phyloP scores from a whole-genome alignment of 768 basidiomycete species.

The Pleurotus tuoliensis region DNA sequence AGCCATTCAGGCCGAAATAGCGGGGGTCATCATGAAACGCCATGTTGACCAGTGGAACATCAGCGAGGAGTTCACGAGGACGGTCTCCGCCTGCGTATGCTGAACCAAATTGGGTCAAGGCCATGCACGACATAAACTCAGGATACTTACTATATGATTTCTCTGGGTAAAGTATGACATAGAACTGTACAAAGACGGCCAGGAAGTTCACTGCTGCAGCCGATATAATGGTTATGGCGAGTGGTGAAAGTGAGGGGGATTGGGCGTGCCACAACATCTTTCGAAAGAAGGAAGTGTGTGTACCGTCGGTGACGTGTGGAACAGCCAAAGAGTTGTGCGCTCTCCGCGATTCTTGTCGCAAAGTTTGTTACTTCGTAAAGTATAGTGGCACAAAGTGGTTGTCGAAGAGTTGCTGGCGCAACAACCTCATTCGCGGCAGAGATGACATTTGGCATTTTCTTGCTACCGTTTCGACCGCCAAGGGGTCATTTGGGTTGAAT shows the following conservation, averaged over 20 bases:
- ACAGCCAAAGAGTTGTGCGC: not conserved
- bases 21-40: conserved; percentile 12
- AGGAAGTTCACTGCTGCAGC: not conserved
- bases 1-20: conserved; percentile 8
- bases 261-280: not conserved
- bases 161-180: not conserved
- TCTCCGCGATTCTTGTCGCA: not conserved
- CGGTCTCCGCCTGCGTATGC: conserved; percentile 10
- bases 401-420: not conserved
- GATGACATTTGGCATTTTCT: not conserved
- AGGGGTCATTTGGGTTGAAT: not conserved
- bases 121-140: not conserved
- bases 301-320: too few relatives aligned
- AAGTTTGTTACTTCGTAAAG: not conserved
- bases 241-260: not conserved
- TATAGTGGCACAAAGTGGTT: not conserved
- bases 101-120: not conserved
- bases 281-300: not conserved
- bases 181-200: conserved; percentile 2
- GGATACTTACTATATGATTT: not conserved
- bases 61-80: conserved; percentile 12
- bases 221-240: not conserved
- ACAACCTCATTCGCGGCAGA: not conserved
- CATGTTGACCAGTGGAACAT: conserved; percentile 13
- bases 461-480: not conserved